Base-by-base conservation (phyloP, 208 protist species). In the Acanthamoeba castellanii region DNA sequence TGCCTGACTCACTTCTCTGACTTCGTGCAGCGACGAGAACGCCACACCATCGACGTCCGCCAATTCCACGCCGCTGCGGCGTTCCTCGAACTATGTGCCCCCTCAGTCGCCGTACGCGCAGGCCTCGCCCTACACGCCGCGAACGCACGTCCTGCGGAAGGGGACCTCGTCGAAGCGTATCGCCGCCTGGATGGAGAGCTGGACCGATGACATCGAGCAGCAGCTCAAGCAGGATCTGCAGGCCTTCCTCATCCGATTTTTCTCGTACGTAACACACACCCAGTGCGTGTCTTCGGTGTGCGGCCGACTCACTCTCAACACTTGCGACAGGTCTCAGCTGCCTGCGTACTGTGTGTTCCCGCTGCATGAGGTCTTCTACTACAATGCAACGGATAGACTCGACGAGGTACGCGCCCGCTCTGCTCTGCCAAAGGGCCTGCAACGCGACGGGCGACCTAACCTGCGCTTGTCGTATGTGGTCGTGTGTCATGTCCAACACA, bases 201-300 rank as follows among this genome's bases (percentile, higher is more conserved):
- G 72, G 72, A 27, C 20, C 11, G 72, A 50, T 3, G 72, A 82
- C 72, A 82, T 82, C 72, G 72, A 82, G 72, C 34, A 50, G 72
- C 30, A 42, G 34, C 72, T 82, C 72, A 82, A 82, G 72, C 72
- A 82, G 72, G 37, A 50, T 37, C 37, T 82, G 34, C 72, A 82
- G 72, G 16, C 37, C 72, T 82, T 82, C 72, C 72, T 82, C 72
- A 50, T 82, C 18, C 72, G 72, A 4, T 82, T 82, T 20, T 82
- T 82, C 72, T 45, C 32, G 68, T 76, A 45, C 22, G 1, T n/a
- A 2, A 27, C 59, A 14, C 59, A 14, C 37, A 42, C 37, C 37
- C 3, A 42, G 37, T 66, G 68, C 4, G 68, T 76, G n/a, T 5
- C 37, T 42, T 42, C 37, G 37, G 32, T 76, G 68, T 76, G 34